Evolutionary conservation across 495 filamentous ascomycete species (phyloP), one percentile per base, ranked within the genome.

Genomic region (Aspergillus funiculosus): DNA sequence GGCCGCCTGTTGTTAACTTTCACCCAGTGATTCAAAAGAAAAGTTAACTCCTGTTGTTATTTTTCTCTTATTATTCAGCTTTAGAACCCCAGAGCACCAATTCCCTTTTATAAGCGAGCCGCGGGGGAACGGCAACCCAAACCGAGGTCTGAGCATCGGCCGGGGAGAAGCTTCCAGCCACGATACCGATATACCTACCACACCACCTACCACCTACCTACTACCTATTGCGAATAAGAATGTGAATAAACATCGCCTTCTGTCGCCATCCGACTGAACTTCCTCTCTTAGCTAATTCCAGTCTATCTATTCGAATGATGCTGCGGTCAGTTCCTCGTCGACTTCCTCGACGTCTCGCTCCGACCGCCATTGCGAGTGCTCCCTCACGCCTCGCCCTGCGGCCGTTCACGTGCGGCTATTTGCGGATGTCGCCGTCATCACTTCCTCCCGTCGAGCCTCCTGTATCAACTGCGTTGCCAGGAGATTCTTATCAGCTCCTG

Each of bases 401-500:
- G 39, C 51, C 67, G 22, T 69, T 71, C 58, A 64, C 66, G 40
- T 64, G 66, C 66, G 66, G 57, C 52, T 72, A 66, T 59, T 50
- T 63, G 54, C 69, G 67, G 64, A 73, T 73, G 69, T 63, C 64
- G 40, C 52, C 57, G 19, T 54, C 58, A 21, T 35, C 49, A 43
- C 53, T 54, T 14, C 52, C 64, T 19, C 52, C 71, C 25, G 70
- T 75, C 20, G 53, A 72, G n/a, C 76, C 75, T 24, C 72, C 75
- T 14, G 64, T 79, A 47, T 80, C 85, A 10, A 70, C 77, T 4
- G 57, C 71, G 20, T 68, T 83, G 15, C 76, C 81, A 0, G 75
- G 80, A 18, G 85, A 91, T 59, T 73, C 81, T 19, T 94, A 84
- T 68, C 89, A 94, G 57, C 77, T 94, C 11, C 75, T 94, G 11